phyloP scores from a whole-genome alignment of 2,329 filamentous ascomycete species.

The Fusarium begoniae region DNA sequence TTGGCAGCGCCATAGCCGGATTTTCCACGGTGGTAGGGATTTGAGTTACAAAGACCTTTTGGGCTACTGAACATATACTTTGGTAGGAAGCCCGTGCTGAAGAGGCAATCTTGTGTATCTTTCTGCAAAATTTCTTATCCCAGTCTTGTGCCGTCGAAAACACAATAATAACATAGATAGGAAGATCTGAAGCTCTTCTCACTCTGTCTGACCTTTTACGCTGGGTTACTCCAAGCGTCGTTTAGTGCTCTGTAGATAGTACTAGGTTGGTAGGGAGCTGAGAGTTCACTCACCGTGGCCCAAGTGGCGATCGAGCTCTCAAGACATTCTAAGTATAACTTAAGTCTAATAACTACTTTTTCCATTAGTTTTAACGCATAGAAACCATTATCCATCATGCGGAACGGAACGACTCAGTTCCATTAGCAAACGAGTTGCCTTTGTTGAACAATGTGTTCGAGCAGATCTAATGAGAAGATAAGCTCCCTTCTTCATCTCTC shows the following conservation, averaged over 20 bases:
- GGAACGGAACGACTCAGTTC: too few relatives aligned
- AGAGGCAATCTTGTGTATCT: background rate
- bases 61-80: background rate
- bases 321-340: background rate
- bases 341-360: background rate
- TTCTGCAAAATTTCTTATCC: background rate
- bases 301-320: too few relatives aligned
- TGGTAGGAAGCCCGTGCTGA: background rate
- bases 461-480: too few relatives aligned
- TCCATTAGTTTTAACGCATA: background rate
- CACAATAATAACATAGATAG: too few relatives aligned
- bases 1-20: fast-evolving
- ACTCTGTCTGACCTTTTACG: fast-evolving
- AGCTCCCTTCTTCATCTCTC: background rate
- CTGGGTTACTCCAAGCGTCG: background rate
- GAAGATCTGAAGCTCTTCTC: too few relatives aligned
- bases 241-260: background rate
- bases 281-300: background rate
- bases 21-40: background rate
- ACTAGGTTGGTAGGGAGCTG: too few relatives aligned
- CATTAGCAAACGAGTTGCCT: too few relatives aligned
- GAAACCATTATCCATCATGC: background rate
- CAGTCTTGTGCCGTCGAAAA: background rate
- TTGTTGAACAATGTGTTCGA: background rate
- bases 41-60: too few relatives aligned